Conservation (phyloP, 2,329 filamentous ascomycete species). For the Metarhizium humberi region DNA sequence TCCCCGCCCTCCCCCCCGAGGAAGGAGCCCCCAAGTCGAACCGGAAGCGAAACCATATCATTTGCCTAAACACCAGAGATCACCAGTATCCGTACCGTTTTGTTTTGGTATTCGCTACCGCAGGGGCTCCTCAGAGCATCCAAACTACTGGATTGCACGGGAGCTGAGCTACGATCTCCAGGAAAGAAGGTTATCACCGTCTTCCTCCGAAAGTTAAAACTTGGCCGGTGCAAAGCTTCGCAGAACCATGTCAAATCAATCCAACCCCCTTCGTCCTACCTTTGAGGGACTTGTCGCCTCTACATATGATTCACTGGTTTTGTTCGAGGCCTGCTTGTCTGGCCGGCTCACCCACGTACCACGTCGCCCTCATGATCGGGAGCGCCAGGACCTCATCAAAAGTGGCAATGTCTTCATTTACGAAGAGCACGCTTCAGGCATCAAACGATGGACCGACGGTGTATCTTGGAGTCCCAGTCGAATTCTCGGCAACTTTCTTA, state of each 20-base stretch:
- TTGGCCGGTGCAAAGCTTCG: not conserved
- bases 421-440: constrained; percentile 81
- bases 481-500: constrained; percentile 74
- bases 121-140: not conserved
- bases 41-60: not conserved
- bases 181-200: not conserved
- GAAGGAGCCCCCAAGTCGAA: not conserved
- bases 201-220: not conserved
- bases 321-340: constrained; percentile 70
- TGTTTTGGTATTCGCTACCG: constrained; percentile 3
- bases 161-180: not conserved
- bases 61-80: not conserved
- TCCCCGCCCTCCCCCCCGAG: not conserved
- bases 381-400: constrained; percentile 65
- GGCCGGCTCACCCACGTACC: constrained; percentile 67
- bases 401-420: constrained; percentile 89
- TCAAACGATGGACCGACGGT: constrained; percentile 91
- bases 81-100: constrained; percentile 2
- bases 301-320: constrained; percentile 65
- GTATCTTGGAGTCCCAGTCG: constrained; percentile 84
- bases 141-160: not conserved
- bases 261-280: constrained; percentile 45
- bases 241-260: constrained; percentile 17
- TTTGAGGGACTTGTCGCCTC: constrained; percentile 59
- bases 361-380: constrained; percentile 77